Evolutionary conservation across 2,329 filamentous ascomycete genomes (phyloP).

Genomic region (Didymella sp.): DNA sequence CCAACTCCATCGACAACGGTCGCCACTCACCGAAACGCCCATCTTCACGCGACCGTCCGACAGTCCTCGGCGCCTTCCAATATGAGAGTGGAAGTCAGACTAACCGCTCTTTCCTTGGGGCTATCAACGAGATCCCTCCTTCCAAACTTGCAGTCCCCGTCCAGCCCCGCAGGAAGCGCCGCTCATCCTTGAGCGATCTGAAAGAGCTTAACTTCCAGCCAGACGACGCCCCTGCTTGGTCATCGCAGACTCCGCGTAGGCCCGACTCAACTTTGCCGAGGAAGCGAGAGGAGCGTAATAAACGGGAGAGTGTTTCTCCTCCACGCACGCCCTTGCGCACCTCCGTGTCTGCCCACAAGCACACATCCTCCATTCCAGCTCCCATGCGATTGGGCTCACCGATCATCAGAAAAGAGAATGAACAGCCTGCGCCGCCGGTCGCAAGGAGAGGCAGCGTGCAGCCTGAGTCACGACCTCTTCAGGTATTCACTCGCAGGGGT

Average conservation of each 20-base stretch:
- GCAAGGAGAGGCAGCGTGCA: conserved; percentile 11
- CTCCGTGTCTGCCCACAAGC: conserved; percentile 46
- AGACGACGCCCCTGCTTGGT: conserved; percentile 52
- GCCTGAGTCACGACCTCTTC: conserved; percentile 12
- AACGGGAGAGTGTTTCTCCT: conserved; percentile 36
- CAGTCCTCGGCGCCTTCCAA: conserved; percentile 56
- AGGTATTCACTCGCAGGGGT: conserved; percentile 27
- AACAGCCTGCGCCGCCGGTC: conserved; percentile 45
- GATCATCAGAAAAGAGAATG: conserved; percentile 55
- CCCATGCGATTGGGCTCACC: conserved; percentile 54
- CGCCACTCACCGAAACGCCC: conserved; percentile 59
- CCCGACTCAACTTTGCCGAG: conserved; percentile 34
- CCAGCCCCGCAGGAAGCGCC: conserved; percentile 72
- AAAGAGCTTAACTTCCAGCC: conserved; percentile 68
- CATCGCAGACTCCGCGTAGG: conserved; percentile 47
- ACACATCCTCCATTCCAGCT: conserved; percentile 49
- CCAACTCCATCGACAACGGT: conserved; percentile 79
- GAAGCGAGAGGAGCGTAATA: conserved; percentile 7
- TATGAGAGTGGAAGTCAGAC: conserved; percentile 53
- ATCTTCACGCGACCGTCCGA: conserved; percentile 62
- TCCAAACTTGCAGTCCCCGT: conserved; percentile 25
- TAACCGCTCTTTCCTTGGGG: conserved; percentile 53
- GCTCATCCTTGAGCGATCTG: conserved; percentile 90
- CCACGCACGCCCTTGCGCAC: conserved; percentile 45
- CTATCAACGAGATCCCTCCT: conserved; percentile 59